A percentile compares a stretch with the other conserved stretches of the same genome.
These are phyloP conservation scores for Xerocomus cyaneibrunnescens DNA, from an alignment of 1,284 basidiomycete species.

Conservation along the genomic window DNA sequence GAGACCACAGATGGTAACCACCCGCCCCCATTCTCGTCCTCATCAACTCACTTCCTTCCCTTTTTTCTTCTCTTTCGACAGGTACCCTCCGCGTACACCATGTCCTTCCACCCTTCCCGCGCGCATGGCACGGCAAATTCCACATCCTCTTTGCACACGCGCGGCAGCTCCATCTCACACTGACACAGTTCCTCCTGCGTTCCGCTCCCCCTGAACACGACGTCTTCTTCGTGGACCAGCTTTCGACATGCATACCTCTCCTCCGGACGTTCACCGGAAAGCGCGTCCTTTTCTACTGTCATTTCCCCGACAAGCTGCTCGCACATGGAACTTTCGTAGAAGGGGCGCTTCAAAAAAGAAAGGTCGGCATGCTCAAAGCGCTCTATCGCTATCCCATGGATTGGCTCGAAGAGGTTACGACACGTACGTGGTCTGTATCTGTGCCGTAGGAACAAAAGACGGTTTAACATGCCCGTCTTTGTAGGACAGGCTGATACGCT, in stretches of 20 bases:
- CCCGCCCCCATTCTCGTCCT: not conserved
- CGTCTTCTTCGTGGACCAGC: slow-evolving; percentile 93
- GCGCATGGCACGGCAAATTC: slow-evolving; percentile 72
- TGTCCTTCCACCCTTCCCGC: slow-evolving; percentile 76
- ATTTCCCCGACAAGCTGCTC: slow-evolving; percentile 96
- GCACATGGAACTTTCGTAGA: slow-evolving; percentile 75
- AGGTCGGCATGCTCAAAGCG: slow-evolving; percentile 57
- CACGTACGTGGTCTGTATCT: slow-evolving; percentile 54
- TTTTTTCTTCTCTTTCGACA: slow-evolving; percentile 32
- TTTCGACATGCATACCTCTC: slow-evolving; percentile 88
- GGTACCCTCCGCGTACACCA: slow-evolving; percentile 85
- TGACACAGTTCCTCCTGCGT: slow-evolving; percentile 50
- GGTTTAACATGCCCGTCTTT: slow-evolving; percentile 1
- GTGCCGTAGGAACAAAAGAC: not conserved
- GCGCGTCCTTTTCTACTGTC: slow-evolving; percentile 94
- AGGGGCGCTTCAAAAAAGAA: slow-evolving; percentile 40
- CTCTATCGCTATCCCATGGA: slow-evolving; percentile 91
- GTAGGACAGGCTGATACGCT: slow-evolving; percentile 86
- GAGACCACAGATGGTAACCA: slow-evolving; percentile 82
- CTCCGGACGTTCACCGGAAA: slow-evolving; percentile 67
- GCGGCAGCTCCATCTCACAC: slow-evolving; percentile 80
- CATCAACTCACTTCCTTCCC: not conserved
- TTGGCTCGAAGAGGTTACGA: slow-evolving; percentile 86
- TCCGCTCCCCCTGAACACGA: slow-evolving; percentile 59
- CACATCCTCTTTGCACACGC: slow-evolving; percentile 90